Base-by-base conservation (phyloP, 192 early-diverging fungal genomes). In the Backusella australiensis region DNA sequence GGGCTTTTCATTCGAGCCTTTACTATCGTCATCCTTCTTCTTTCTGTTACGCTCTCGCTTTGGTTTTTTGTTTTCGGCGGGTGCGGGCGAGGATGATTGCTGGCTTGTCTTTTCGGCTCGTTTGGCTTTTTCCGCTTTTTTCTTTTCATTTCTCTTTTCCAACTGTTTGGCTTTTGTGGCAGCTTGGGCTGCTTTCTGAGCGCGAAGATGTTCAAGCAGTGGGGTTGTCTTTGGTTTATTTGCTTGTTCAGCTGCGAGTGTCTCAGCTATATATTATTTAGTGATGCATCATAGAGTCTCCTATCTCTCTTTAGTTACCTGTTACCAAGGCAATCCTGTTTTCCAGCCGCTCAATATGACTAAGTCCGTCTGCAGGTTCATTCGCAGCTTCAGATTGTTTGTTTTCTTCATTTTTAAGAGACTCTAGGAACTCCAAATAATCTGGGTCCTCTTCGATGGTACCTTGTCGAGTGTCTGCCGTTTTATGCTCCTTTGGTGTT, bases 391-490 rank as follows among this genome's bases (percentile, higher is more conserved):
- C 90, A 6, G 72, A 38, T 35, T 68, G 36, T 23, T 73, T 69
- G n/a, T 32, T 77, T 74, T 81, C 77, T 35, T 88, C 87, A 0
- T 79, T 74, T 46, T 91, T 91, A n/a, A 95, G 76, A 6, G 86
- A 85, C 69, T 93, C 87, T 34, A 95, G 69, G 69, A 95, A 95
- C 2, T 91, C 87, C 26, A 92, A 69, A 78, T 92, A 95, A 49
- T 95, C 91, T 6, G 89, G 86, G 82, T 95, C 94, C 93, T 77
- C 71, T 35, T 95, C 91, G 56, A 95, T 93, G 0, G 94, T 95
- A 46, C 91, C 92, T 84, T 91, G 90, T 46, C 90, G 81, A n/a
- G 88, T 66, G 72, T 95, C 93, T 0, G 80, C 35, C 75, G 90
- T 87, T 71, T 89, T 88, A 75, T 83, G 86, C 35, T 89, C 89